Evolutionary conservation across 805 yeast genomes (phyloP).

Genomic region (Candida jianshihensis): DNA sequence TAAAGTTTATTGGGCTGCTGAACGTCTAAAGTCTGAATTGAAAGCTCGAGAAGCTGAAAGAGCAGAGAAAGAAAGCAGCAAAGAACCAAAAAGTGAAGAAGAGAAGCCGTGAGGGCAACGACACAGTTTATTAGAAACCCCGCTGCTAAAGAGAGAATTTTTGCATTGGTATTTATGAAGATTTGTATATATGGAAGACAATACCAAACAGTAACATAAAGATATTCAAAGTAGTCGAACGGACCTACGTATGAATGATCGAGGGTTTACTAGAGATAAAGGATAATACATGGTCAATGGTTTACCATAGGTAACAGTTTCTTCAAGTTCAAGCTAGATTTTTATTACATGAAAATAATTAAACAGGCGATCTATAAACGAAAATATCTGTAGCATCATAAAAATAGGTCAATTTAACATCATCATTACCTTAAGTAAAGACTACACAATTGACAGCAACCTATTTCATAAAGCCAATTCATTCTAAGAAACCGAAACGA

Average conservation of each 20-base stretch:
- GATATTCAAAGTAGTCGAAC: no score
- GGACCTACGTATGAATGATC: no score
- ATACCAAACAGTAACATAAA: no score
- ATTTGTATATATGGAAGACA: no score
- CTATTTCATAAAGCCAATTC: constrained; percentile 23
- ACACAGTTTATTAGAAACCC: no score
- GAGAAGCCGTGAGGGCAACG: background rate
- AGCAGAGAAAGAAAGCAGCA: constrained; percentile 10
- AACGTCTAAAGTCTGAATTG: constrained; percentile 75
- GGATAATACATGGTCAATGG: no score
- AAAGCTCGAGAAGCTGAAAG: constrained; percentile 43
- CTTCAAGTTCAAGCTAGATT: no score
- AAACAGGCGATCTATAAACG: constrained; percentile 1
- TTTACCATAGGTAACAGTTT: no score
- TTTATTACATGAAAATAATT: no score
- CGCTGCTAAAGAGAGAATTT: no score
- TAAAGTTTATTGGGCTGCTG: constrained; percentile 92
- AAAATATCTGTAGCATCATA: constrained; percentile 21
- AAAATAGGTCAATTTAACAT: constrained; percentile 19
- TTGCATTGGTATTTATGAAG: no score
- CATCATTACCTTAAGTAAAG: constrained; percentile 17
- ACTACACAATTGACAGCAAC: constrained; percentile 13
- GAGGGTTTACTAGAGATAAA: no score
- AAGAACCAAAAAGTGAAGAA: constrained; percentile 2
- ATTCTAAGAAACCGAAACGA: constrained; percentile 74